phyloP scores from a whole-genome alignment of 345 rosid species.

The Gynandropsis gynandra region DNA sequence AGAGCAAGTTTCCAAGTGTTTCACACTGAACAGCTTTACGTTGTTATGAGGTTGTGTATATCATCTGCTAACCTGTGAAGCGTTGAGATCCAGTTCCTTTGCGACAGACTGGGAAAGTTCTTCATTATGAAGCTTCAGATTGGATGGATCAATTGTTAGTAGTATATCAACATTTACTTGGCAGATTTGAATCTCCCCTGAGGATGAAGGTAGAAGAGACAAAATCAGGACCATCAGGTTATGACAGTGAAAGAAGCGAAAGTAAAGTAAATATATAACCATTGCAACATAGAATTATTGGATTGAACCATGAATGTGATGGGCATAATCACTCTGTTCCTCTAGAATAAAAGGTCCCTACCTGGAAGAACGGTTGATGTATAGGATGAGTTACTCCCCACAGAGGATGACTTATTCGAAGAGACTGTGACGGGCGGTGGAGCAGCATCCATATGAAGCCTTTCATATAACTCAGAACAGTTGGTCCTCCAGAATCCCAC shows the following conservation, averaged over 20 bases:
- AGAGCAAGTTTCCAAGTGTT: background rate
- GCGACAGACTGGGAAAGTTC: constrained; percentile 46
- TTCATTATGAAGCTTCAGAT: constrained; percentile 44
- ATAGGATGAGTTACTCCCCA: constrained; percentile 24
- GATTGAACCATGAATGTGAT: background rate
- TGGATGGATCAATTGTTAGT: constrained; percentile 38
- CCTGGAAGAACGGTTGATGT: constrained; percentile 24
- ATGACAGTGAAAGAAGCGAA: background rate
- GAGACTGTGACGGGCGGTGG: constrained; percentile 38
- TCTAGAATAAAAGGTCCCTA: constrained; percentile 4
- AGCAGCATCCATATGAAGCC: constrained; percentile 46
- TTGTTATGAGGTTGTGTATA: background rate
- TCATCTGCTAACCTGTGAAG: constrained; percentile 49
- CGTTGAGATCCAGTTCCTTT: constrained; percentile 44
- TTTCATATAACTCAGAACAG: constrained; percentile 83
- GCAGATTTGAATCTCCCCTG: constrained; percentile 48
- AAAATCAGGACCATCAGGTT: constrained; percentile 3
- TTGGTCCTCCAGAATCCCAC: constrained; percentile 98
- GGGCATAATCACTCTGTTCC: background rate
- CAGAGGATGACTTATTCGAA: constrained; percentile 28
- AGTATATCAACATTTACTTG: constrained; percentile 55
- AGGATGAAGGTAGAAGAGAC: constrained; percentile 14
- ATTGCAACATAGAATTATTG: background rate
- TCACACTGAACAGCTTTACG: constrained; percentile 11
- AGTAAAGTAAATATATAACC: no score